Base-by-base conservation (phyloP, 1,284 basidiomycete species). In the Gymnopus androsaceus region DNA sequence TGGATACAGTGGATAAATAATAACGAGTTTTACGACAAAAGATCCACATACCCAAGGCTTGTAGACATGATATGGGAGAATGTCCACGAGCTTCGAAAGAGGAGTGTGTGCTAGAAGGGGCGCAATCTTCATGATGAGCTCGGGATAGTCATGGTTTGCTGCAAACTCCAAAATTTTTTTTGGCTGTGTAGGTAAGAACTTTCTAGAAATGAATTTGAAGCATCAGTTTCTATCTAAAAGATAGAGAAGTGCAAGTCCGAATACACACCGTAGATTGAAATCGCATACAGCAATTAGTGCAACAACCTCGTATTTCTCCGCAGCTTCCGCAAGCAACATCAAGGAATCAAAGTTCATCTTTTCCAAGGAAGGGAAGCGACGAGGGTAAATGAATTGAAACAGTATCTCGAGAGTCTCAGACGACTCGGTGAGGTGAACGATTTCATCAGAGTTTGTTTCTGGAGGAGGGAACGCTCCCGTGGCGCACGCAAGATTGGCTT, bases 401-500 rank as follows among this genome's bases (percentile, higher is more conserved):
- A 58, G 23, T 4, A 62, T 37, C 33, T 64, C 61, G 14, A 66
- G 64, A 1, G 56, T 61, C 12, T 27, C 19, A 6, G 62, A 57
- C n/a, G 47, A 50, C 44, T 67, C 64, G 1, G 54, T 42, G 23
- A 66, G 56, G 2, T 50, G 55, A 19, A 62, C 56, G 12, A 59
- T 38, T 23, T 62, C 52, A 27, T 56, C 56, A n/a, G 12, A 6
- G 7, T 3, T 8, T 11, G 27, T 47, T 6, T 54, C 48, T 1
- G 52, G 11, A 15, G 51, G 40, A 3, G 64, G 58, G 49, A 68
- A 68, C 1, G 59, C 63, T 3, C 56, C 66, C 7, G 61, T 60
- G 5, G 61, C 57, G 14, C 56, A 49, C 9, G 61, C 59, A 2
- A 72, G 65, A 40, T 69, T 65, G 33, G 57, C 61, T 33, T 60